Conservation (phyloP, 805 yeast genomes). For the Kuraishia hungarica region DNA sequence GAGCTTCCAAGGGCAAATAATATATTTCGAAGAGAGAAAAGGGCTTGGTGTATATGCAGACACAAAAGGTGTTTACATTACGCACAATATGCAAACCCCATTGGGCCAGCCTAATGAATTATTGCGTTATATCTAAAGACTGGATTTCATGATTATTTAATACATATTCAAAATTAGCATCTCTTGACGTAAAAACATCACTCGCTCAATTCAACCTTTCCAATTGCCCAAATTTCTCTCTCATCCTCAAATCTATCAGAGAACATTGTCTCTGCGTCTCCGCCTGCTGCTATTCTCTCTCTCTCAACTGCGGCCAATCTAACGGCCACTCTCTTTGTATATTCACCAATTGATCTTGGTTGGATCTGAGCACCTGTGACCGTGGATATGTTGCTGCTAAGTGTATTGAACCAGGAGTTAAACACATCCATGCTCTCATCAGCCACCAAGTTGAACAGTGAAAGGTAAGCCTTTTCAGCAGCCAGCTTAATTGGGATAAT, state of each 20-base stretch:
- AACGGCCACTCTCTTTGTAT: constrained; percentile 81
- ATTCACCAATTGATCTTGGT: constrained; percentile 76
- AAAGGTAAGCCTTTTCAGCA: constrained; percentile 82
- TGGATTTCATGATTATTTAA: too few species aligned
- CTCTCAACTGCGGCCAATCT: constrained; percentile 82
- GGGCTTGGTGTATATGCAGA: too few species aligned
- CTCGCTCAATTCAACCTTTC: constrained; percentile 47
- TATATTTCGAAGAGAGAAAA: too few species aligned
- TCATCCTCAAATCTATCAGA: constrained; percentile 85
- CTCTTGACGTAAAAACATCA: background rate
- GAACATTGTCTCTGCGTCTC: constrained; percentile 78
- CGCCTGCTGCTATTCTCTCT: constrained; percentile 84
- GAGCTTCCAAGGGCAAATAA: too few species aligned
- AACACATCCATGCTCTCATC: constrained; percentile 48
- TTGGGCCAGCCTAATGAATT: too few species aligned
- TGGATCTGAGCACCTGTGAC: constrained; percentile 40
- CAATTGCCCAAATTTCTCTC: constrained; percentile 81
- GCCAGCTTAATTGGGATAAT: constrained; percentile 88
- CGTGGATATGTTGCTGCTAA: constrained; percentile 25
- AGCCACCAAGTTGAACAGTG: constrained; percentile 63
- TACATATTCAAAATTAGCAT: too few species aligned
- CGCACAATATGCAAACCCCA: too few species aligned
- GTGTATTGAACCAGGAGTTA: constrained; percentile 50
- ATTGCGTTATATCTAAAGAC: too few species aligned
- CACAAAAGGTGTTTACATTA: too few species aligned